These are phyloP conservation scores for Klebsormidium nitens DNA, from an alignment of 139 green algal genomes.

Conservation along the genomic window DNA sequence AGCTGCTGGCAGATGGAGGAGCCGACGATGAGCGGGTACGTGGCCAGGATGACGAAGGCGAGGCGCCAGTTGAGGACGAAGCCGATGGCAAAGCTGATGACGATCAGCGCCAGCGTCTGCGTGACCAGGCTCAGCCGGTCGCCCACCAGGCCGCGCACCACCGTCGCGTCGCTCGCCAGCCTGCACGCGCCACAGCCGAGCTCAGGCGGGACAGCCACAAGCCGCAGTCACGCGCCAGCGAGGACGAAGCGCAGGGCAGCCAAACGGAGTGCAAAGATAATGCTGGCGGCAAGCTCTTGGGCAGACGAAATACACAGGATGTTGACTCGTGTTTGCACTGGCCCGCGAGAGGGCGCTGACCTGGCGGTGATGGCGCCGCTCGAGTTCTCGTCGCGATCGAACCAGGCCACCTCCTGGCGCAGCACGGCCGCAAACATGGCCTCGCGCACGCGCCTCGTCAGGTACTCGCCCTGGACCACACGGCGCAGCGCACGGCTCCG, in stretches of 20 bases:
- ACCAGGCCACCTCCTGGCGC: slow-evolving; percentile 30
- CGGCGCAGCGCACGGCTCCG: too few relatives aligned
- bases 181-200: slow-evolving; percentile 3
- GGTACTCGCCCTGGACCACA: slow-evolving; percentile 19
- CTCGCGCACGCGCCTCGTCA: slow-evolving; percentile 31
- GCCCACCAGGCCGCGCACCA: slow-evolving; percentile 30
- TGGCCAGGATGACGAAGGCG: slow-evolving; percentile 64
- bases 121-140: slow-evolving; percentile 40
- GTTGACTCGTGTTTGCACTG: too few relatives aligned
- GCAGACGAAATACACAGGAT: too few relatives aligned
- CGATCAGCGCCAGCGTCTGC: slow-evolving; percentile 54
- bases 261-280: too few relatives aligned
- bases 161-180: slow-evolving; percentile 19
- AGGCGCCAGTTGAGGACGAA: slow-evolving; percentile 65
- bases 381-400: slow-evolving; percentile 29
- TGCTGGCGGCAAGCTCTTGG: too few relatives aligned
- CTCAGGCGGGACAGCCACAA: too few relatives aligned
- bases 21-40: slow-evolving; percentile 57
- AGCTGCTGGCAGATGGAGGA: slow-evolving; percentile 10
- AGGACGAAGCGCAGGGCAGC: too few relatives aligned
- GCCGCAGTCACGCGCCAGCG: too few relatives aligned
- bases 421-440: slow-evolving; percentile 18
- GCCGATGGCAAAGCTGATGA: slow-evolving; percentile 49
- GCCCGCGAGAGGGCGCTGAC: too few relatives aligned
- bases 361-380: too few relatives aligned